Percentiles rank a stretch among this genome's conserved stretches.
phyloP scores from a whole-genome alignment of 441 rosid species.

The Geranium incanum region DNA sequence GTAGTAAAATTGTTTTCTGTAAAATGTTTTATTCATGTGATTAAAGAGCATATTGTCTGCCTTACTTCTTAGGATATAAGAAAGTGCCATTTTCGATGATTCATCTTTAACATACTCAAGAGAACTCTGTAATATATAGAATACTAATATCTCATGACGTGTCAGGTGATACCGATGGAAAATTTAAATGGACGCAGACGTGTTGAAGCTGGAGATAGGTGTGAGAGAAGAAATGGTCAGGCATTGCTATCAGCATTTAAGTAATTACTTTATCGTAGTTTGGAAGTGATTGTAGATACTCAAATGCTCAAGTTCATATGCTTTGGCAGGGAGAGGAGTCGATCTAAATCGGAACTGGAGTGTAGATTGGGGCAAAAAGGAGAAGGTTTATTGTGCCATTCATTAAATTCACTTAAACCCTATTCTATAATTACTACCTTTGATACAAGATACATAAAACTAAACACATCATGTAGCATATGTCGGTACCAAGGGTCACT shows the following conservation, averaged over 20 bases:
- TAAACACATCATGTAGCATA: background rate
- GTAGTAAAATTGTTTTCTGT: background rate
- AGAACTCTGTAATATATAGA: background rate
- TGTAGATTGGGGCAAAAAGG: conserved; percentile 98
- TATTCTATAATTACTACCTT: conserved; percentile 7
- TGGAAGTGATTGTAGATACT: conserved; percentile 8
- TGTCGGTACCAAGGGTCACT: background rate
- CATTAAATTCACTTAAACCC: background rate
- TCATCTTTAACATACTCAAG: background rate
- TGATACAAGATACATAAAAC: background rate
- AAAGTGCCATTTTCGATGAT: background rate
- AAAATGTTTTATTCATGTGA: background rate
- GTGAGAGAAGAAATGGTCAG: conserved; percentile 25
- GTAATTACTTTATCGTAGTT: conserved; percentile 16
- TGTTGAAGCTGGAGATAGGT: conserved; percentile 26
- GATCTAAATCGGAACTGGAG: conserved; percentile 98
- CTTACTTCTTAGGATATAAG: background rate
- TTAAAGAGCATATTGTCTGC: background rate
- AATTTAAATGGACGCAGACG: conserved; percentile 24
- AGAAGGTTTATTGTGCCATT: conserved; percentile 47
- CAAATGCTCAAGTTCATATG: conserved; percentile 16
- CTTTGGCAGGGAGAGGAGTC: conserved; percentile 80
- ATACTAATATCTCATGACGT: conserved; percentile 3
- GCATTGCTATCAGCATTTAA: conserved; percentile 3
- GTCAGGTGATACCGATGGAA: conserved; percentile 26